Percentiles rank a stretch among this genome's conserved stretches.
These are phyloP conservation scores for Vigna unguiculata DNA, from an alignment of 306 rosid genomes.

Conservation along the genomic window DNA sequence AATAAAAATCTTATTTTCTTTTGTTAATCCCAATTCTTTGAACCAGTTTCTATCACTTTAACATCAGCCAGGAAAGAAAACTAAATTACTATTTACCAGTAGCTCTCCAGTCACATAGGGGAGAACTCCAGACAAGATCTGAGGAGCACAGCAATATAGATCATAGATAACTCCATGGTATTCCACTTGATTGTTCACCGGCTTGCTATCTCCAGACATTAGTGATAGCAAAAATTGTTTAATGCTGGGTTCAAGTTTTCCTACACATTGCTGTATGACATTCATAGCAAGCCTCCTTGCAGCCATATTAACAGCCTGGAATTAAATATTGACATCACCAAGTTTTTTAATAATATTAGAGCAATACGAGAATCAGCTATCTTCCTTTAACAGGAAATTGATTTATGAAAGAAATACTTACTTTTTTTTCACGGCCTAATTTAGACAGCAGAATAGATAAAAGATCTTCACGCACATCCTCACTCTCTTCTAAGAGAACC, in stretches of 20 bases:
- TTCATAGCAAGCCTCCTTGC: conserved; percentile 98
- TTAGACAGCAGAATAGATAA: conserved; percentile 70
- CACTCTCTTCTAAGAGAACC: conserved; percentile 95
- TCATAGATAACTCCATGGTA: conserved; percentile 89
- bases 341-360: conserved; percentile 8
- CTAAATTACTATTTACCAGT: conserved; percentile 69
- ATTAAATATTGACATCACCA: conserved; percentile 42
- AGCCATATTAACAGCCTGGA: conserved; percentile 82
- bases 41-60: conserved; percentile 15
- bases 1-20: neutral
- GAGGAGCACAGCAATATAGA: conserved; percentile 91
- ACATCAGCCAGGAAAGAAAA: conserved; percentile 12
- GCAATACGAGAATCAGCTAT: conserved; percentile 30
- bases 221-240: conserved; percentile 84
- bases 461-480: conserved; percentile 81
- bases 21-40: conserved; percentile 18
- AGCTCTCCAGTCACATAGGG: conserved; percentile 95
- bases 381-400: conserved; percentile 37
- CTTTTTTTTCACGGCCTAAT: conserved; percentile 81
- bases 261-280: conserved; percentile 83
- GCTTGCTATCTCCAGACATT: conserved; percentile 87
- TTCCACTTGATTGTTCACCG: conserved; percentile 62
- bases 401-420: conserved; percentile 52
- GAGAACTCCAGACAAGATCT: conserved; percentile 78
- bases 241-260: conserved; percentile 87